These are phyloP conservation scores for Rhodotorula graminis DNA, from an alignment of 768 basidiomycete species.

Conservation along the genomic window DNA sequence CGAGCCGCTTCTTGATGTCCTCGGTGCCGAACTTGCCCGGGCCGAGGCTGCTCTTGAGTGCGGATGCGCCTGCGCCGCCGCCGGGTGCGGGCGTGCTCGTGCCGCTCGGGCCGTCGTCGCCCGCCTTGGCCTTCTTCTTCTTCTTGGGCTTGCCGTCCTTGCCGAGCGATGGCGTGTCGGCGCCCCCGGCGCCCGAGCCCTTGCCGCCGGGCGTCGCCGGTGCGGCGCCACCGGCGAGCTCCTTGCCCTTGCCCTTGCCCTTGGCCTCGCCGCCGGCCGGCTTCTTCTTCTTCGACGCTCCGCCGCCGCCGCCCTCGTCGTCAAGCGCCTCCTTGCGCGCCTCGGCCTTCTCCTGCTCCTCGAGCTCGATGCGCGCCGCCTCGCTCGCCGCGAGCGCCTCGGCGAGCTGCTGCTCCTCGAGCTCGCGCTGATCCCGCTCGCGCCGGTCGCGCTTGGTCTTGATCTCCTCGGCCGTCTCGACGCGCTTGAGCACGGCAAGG, in stretches of 20 bases:
- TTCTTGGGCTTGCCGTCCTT: slow-evolving; percentile 50
- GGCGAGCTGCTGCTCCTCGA: slow-evolving; percentile 44
- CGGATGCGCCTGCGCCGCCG: slow-evolving; percentile 54
- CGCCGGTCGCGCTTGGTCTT: slow-evolving; percentile 69
- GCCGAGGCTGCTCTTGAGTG: slow-evolving; percentile 39
- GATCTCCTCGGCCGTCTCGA: slow-evolving; percentile 79
- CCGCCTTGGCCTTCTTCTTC: slow-evolving; percentile 70
- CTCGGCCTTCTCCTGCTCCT: background rate
- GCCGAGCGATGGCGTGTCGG: slow-evolving; percentile 7
- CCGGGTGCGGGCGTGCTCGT: slow-evolving; percentile 14
- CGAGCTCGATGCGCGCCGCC: slow-evolving; percentile 44
- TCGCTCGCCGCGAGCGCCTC: slow-evolving; percentile 44
- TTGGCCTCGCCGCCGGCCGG: slow-evolving; percentile 48
- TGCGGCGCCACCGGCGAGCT: slow-evolving; percentile 3
- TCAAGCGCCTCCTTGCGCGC: background rate
- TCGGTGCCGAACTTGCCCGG: slow-evolving; percentile 78
- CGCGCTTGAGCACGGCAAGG: slow-evolving; percentile 66
- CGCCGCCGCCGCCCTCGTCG: background rate
- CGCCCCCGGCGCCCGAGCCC: background rate
- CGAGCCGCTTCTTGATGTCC: slow-evolving; percentile 85
- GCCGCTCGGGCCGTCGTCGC: slow-evolving; percentile 1
- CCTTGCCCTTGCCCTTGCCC: slow-evolving; percentile 17
- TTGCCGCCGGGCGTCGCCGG: slow-evolving; percentile 6
- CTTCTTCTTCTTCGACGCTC: slow-evolving; percentile 23
- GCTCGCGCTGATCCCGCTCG: slow-evolving; percentile 60